phyloP scores from a whole-genome alignment of 805 yeast species.

The Novakomyces olei region DNA sequence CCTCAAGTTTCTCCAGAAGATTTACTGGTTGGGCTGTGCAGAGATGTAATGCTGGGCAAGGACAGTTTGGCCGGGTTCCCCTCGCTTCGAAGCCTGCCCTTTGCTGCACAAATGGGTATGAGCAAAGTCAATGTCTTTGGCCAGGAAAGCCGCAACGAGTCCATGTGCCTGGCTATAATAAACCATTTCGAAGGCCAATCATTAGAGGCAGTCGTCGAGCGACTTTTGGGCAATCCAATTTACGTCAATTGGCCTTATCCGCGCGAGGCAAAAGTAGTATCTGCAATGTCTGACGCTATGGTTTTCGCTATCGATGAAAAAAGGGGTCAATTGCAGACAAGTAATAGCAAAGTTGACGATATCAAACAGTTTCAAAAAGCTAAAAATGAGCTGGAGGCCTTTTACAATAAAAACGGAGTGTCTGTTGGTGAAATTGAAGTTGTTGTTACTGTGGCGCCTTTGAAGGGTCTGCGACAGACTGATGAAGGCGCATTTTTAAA shows the following conservation, averaged over 20 bases:
- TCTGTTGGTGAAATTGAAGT: slow-evolving; percentile 30
- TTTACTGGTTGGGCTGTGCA: slow-evolving; percentile 22
- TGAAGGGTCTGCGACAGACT: slow-evolving; percentile 54
- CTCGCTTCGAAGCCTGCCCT: slow-evolving; percentile 47
- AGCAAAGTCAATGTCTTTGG: slow-evolving; percentile 54
- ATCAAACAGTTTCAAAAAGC: slow-evolving; percentile 28
- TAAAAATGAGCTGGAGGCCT: slow-evolving; percentile 12
- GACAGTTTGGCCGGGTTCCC: slow-evolving; percentile 79
- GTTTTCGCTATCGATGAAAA: neutral
- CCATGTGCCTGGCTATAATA: no score
- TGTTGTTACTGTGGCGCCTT: slow-evolving; percentile 47
- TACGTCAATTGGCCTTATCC: slow-evolving; percentile 83
- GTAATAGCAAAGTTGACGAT: no score
- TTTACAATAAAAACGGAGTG: slow-evolving; percentile 26
- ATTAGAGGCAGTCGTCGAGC: slow-evolving; percentile 25
- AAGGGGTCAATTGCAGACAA: no score
- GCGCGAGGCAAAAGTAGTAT: slow-evolving; percentile 49
- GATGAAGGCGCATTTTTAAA: slow-evolving; percentile 56
- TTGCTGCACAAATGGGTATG: slow-evolving; percentile 31
- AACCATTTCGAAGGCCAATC: slow-evolving; percentile 32
- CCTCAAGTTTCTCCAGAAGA: slow-evolving; percentile 21
- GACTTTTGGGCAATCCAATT: slow-evolving; percentile 40
- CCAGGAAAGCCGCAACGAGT: slow-evolving; percentile 62
- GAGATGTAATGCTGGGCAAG: slow-evolving; percentile 48
- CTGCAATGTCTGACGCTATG: slow-evolving; percentile 33